A percentile compares a stretch with the other conserved stretches of the same genome.
Conservation (phyloP, 768 basidiomycete genomes). For the Gloeopeniophorella convolvens region DNA sequence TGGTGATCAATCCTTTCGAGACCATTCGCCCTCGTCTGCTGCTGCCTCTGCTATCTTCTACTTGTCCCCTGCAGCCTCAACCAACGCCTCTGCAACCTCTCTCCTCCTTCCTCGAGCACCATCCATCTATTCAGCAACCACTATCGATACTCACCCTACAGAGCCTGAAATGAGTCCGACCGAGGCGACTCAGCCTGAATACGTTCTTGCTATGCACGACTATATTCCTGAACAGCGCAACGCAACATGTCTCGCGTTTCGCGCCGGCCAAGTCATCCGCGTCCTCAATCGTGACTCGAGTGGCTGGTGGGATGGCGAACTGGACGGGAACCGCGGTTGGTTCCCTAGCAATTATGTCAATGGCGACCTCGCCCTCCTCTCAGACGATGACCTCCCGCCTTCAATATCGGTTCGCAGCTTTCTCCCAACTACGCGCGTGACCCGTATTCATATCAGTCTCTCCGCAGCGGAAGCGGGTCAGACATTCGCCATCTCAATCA, state of each 20-base stretch:
- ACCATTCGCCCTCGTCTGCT: slow-evolving; percentile 12
- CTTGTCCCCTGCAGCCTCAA: slow-evolving; percentile 14
- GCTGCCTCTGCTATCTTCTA: slow-evolving; percentile 16
- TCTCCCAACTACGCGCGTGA: not conserved
- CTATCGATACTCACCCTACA: slow-evolving; percentile 15
- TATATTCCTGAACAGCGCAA: slow-evolving; percentile 66
- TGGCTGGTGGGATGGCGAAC: slow-evolving; percentile 99
- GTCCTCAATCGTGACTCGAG: slow-evolving; percentile 82
- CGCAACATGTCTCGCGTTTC: slow-evolving; percentile 81
- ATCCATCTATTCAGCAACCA: slow-evolving; percentile 23
- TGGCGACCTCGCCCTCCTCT: slow-evolving; percentile 50
- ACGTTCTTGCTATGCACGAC: slow-evolving; percentile 90
- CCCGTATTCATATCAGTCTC: not conserved
- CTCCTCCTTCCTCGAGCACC: slow-evolving; percentile 23
- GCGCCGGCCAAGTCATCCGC: slow-evolving; percentile 84
- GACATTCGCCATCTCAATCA: slow-evolving; percentile 17
- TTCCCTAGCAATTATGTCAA: slow-evolving; percentile 97
- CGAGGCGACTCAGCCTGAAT: slow-evolving; percentile 41
- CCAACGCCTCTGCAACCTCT: slow-evolving; percentile 23
- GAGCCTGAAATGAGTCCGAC: slow-evolving; percentile 12
- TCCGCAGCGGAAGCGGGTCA: slow-evolving; percentile 24
- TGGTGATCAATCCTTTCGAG: slow-evolving; percentile 17
- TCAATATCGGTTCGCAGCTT: slow-evolving; percentile 34
- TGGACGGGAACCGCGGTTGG: slow-evolving; percentile 88
- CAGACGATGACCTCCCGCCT: slow-evolving; percentile 49